Evolutionary conservation across 2,329 filamentous ascomycete species (phyloP).

Genomic region (Dactylonectria estremocensis): DNA sequence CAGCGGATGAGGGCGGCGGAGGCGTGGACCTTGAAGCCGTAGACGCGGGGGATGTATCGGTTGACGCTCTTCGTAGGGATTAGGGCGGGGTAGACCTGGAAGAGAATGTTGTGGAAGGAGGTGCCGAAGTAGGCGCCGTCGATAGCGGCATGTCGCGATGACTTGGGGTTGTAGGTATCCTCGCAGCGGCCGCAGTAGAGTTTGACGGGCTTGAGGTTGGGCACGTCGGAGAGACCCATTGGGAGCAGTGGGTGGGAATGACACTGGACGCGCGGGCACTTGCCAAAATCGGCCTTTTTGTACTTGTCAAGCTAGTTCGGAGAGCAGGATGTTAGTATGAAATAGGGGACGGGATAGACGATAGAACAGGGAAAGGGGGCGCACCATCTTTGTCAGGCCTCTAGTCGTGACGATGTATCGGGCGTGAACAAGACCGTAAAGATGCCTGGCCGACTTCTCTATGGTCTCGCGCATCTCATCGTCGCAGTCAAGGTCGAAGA

Average conservation of each 20-base stretch:
- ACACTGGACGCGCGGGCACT: constrained; percentile 97
- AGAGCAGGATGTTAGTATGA: constrained; percentile 14
- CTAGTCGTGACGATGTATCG: constrained; percentile 97
- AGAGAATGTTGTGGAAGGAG: constrained; percentile 98
- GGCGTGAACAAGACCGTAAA: constrained; percentile 96
- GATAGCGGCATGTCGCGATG: constrained; percentile 92
- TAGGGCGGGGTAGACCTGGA: constrained; percentile 95
- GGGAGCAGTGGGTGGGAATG: constrained; percentile 93
- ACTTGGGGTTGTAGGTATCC: constrained; percentile 99
- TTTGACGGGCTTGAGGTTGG: constrained; percentile 92
- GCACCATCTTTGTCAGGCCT: constrained; percentile 95
- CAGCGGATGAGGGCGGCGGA: constrained; percentile 89
- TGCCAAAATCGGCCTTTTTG: constrained; percentile 98
- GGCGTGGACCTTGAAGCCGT: constrained; percentile 96
- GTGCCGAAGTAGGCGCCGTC: constrained; percentile 99
- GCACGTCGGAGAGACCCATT: constrained; percentile 92
- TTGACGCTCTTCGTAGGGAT: constrained; percentile 88
- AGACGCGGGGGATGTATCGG: constrained; percentile 91
- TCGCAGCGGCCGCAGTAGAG: constrained; percentile 98
- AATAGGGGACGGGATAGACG: neutral
- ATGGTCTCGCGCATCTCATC: constrained; percentile 99
- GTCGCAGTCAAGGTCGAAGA: constrained; percentile 98
- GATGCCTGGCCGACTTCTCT: constrained; percentile 94
- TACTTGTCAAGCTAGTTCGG: constrained; percentile 92
- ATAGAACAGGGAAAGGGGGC: constrained; percentile 42